phyloP scores from a whole-genome alignment of 169 alveolate species.

The Eimeria brunetti region DNA sequence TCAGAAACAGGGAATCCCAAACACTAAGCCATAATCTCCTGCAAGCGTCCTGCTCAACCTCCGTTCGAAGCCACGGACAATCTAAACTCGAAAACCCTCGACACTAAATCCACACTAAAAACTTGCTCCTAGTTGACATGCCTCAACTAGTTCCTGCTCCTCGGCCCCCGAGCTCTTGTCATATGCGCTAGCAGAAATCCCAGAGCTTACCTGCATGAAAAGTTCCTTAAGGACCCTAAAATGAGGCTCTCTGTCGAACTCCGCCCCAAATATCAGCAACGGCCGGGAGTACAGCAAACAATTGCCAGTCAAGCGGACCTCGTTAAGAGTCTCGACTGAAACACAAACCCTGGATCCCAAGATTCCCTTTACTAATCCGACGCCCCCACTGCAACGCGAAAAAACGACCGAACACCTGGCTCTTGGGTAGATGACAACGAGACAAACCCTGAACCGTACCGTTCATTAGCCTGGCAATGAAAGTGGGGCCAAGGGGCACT shows the following conservation, averaged over 20 bases:
- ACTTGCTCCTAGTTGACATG: not conserved
- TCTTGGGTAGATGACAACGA: not conserved
- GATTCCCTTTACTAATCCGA: not conserved
- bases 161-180: not conserved
- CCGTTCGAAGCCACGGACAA: not conserved
- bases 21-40: not conserved
- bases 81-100: not conserved
- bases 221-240: constrained; percentile 81
- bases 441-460: constrained; percentile 66
- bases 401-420: not conserved
- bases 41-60: not conserved
- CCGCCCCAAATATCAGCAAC: constrained; percentile 84
- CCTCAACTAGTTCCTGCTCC: no score
- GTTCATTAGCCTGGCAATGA: constrained; percentile 93
- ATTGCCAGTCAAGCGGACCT: constrained; percentile 96
- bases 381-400: not conserved
- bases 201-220: constrained; percentile 84
- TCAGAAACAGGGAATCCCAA: not conserved
- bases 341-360: not conserved
- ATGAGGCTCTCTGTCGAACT: constrained; percentile 78
- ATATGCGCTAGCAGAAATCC: not conserved
- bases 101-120: no score
- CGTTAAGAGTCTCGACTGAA: constrained; percentile 94
- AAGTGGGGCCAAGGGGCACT: constrained; percentile 97
- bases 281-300: constrained; percentile 96